These are phyloP conservation scores for Sclerotinia glacialis DNA, from an alignment of 2,329 filamentous ascomycete species.

Conservation along the genomic window DNA sequence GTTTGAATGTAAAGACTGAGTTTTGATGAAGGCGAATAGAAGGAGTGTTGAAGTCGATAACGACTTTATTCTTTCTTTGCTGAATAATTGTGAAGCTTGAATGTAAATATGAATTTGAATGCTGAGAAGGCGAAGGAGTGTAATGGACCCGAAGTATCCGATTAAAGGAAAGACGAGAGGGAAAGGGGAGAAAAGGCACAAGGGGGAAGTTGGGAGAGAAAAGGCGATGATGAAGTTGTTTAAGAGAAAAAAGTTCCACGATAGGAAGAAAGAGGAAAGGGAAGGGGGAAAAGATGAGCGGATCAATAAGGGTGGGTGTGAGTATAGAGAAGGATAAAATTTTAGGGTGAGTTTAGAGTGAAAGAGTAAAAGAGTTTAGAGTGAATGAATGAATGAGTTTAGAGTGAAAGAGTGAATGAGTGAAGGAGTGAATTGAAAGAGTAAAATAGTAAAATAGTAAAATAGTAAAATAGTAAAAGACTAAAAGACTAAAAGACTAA, in stretches of 20 bases:
- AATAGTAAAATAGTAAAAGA: too few relatives aligned
- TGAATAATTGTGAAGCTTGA: not conserved
- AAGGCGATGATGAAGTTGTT: slow-evolving; percentile 19
- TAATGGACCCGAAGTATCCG: slow-evolving; percentile 47
- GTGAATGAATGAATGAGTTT: too few relatives aligned
- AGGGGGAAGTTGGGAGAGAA: slow-evolving; percentile 24
- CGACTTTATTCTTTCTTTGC: not conserved
- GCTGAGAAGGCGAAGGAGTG: slow-evolving; percentile 40
- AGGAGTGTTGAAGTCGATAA: slow-evolving; percentile 5
- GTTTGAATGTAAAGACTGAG: slow-evolving; percentile 26
- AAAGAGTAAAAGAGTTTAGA: too few relatives aligned
- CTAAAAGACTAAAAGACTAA: not conserved
- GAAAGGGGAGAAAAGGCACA: slow-evolving; percentile 35
- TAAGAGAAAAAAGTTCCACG: slow-evolving; percentile 18
- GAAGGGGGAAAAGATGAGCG: slow-evolving; percentile 18
- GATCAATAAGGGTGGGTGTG: slow-evolving; percentile 8
- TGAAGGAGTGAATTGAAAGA: too few relatives aligned
- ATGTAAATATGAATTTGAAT: slow-evolving; percentile 26
- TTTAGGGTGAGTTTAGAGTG: not conserved
- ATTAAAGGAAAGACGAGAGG: slow-evolving; percentile 36
- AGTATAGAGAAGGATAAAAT: slow-evolving; percentile 6
- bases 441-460: too few relatives aligned
- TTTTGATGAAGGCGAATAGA: not conserved
- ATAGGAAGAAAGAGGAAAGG: slow-evolving; percentile 16
- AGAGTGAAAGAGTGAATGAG: too few relatives aligned